Base-by-base conservation (phyloP, 208 protist species). In the Wallacemonas rigidus region DNA sequence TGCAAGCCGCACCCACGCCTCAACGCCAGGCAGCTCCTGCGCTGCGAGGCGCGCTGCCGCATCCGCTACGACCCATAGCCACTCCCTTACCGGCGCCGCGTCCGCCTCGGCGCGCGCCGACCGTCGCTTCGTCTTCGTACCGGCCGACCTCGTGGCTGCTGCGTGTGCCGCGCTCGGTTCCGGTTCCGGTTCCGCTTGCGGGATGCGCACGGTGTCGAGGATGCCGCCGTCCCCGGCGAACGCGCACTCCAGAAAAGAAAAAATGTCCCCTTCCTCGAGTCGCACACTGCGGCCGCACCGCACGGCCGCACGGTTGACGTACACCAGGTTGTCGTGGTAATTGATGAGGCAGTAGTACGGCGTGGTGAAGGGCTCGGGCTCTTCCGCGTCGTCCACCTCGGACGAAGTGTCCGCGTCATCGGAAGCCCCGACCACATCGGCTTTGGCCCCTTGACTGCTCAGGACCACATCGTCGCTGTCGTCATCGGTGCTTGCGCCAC, bases 331-430 rank as follows among this genome's bases (percentile, higher is more conserved):
- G 8, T 74, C 80, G 35, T 82, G 72, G 79, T 84, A 89, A 75
- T 94, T 93, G 26, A 96, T 43, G 36, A 95, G 43, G n/a, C 88
- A 80, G 69, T 90, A 96, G 61, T 89, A 87, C 36, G 91, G 76
- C 35, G 38, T 62, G 12, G 14, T 48, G 74, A 89, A 89, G 9
- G 50, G 39, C 26, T 47, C 38, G 26, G 55, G 36, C 1, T 69
- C 71, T 26, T 72, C 72, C 56, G 51, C 39, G 51, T n/a, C 47
- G 38, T 69, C 45, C 45, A 62, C 65, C 43, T 45, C 53, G n/a
- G 58, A 51, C 26, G 44, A 65, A 65, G 26, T 26, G 26, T 26
- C 26, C 26, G 47, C 47, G 47, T 14, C 14, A 51, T 51, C 47
- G 47, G 47, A 8, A 51, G 47, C 47, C 11, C 7, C 47, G 47